These are phyloP conservation scores for Talaromyces sp. DNA, from an alignment of 2,329 filamentous ascomycete genomes.

Conservation along the genomic window DNA sequence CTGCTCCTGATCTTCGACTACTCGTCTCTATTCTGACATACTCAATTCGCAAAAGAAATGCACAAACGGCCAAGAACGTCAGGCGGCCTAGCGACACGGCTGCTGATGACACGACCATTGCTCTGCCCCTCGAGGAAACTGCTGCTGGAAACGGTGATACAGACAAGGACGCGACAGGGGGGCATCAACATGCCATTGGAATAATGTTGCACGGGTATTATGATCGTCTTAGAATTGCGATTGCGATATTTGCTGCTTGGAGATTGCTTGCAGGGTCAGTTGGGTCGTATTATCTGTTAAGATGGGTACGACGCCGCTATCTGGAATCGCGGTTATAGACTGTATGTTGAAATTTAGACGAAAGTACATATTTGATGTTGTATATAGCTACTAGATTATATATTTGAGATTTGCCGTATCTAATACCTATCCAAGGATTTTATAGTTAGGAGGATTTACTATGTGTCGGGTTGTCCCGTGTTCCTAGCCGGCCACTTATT, in stretches of 20 bases:
- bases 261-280: slow-evolving; percentile 26
- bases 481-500: background rate
- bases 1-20: slow-evolving; percentile 54
- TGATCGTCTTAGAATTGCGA: slow-evolving; percentile 31
- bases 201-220: slow-evolving; percentile 42
- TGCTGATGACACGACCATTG: slow-evolving; percentile 29
- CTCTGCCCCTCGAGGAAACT: slow-evolving; percentile 19
- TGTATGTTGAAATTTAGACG: background rate
- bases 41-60: slow-evolving; percentile 49
- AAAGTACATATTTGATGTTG: background rate
- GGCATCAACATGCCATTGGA: slow-evolving; percentile 30
- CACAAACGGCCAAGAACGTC: slow-evolving; percentile 26
- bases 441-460: no score
- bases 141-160: background rate
- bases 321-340: background rate
- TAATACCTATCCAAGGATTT: no score
- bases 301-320: slow-evolving; percentile 17
- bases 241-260: slow-evolving; percentile 35
- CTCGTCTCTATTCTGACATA: slow-evolving; percentile 57
- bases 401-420: background rate
- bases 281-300: slow-evolving; percentile 24
- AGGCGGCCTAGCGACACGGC: slow-evolving; percentile 26
- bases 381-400: background rate
- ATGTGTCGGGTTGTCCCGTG: background rate
- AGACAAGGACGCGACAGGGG: slow-evolving; percentile 7